Evolutionary conservation across 768 basidiomycete species (phyloP).

Genomic region (Cytidiella melzeri): DNA sequence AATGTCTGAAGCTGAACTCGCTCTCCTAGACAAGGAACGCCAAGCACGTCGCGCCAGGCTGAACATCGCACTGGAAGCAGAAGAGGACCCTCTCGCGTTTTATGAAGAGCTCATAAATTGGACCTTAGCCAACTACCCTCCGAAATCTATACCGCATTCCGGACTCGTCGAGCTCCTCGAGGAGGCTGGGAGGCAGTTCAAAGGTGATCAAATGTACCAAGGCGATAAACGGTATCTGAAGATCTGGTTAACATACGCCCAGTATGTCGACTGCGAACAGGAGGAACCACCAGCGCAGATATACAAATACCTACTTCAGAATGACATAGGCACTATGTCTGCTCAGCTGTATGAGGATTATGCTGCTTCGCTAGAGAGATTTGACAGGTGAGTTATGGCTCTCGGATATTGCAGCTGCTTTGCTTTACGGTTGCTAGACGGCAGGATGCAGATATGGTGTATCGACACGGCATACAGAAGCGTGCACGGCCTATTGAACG

Average conservation of each 20-base stretch:
- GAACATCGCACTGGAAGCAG: conserved; percentile 53
- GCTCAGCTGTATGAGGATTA: conserved; percentile 89
- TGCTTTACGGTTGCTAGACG: background rate
- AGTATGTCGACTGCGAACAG: conserved; percentile 38
- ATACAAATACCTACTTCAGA: conserved; percentile 45
- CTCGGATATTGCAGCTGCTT: background rate
- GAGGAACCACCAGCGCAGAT: conserved; percentile 59
- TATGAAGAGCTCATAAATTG: conserved; percentile 88
- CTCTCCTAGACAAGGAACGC: conserved; percentile 18
- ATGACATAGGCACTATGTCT: conserved; percentile 59
- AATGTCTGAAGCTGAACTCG: conserved; percentile 1
- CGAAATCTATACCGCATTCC: conserved; percentile 59
- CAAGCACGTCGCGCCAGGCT: conserved; percentile 33
- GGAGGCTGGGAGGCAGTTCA: conserved; percentile 76
- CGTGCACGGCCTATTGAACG: conserved; percentile 79
- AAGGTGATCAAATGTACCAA: conserved; percentile 77
- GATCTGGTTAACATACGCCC: conserved; percentile 85
- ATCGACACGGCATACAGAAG: conserved; percentile 75
- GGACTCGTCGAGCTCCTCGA: conserved; percentile 80
- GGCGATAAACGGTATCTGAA: conserved; percentile 88
- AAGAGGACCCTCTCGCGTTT: conserved; percentile 81
- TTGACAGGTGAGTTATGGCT: conserved; percentile 51
- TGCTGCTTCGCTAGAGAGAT: conserved; percentile 68
- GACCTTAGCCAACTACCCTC: conserved; percentile 74
- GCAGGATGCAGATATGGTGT: conserved; percentile 37